Base-by-base conservation (phyloP, 2,329 filamentous ascomycete genomes). In the Teratosphaeria nubilosa region DNA sequence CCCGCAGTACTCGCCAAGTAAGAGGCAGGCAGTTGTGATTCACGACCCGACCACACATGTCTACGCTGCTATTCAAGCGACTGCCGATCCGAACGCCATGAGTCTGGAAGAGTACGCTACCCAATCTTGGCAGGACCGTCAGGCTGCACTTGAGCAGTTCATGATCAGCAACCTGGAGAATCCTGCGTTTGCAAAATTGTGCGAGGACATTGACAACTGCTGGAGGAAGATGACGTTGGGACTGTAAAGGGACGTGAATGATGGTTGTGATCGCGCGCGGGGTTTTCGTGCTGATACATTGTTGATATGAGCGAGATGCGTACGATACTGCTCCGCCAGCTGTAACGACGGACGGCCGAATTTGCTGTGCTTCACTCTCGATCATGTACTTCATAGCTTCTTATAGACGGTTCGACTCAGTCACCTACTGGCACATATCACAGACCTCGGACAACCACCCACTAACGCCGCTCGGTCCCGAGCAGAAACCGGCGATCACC, bases 141-240 rank as follows among this genome's bases (percentile, higher is more conserved):
- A 72, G 53, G 66, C 67, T 10, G 69, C 74, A 11, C 64, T 83
- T 20, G 77, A 81, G 56, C 69, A 78, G 25, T 80, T 80, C 61
- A 76, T 83, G 56, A 72, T 78, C 41, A 72, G 74, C n/a, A 74
- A 76, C 58, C 71, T 83, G 2, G 72, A 78, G 30, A 75, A 79
- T 60, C 71, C 76, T 2, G 71, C 75, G 22, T 83, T 83, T 59
- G 57, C 78, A 5, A 75, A 72, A 20, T 67, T 83, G n/a, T 77
- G 78, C 55, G 72, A 78, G 59, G 79, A 82, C 65, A 73, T 79
- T 52, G 75, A 77, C 55, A 70, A 70, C 13, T 75, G 76, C 60
- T 82, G 80, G 80, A 71, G 72, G 58, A 72, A 75, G 41, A 72
- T 78, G 56, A 74, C 73, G n/a, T 65, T 80, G n/a, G 75, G 72